These are phyloP conservation scores for Astragalus glycyphyllos DNA, from an alignment of 306 rosid species.

Conservation along the genomic window DNA sequence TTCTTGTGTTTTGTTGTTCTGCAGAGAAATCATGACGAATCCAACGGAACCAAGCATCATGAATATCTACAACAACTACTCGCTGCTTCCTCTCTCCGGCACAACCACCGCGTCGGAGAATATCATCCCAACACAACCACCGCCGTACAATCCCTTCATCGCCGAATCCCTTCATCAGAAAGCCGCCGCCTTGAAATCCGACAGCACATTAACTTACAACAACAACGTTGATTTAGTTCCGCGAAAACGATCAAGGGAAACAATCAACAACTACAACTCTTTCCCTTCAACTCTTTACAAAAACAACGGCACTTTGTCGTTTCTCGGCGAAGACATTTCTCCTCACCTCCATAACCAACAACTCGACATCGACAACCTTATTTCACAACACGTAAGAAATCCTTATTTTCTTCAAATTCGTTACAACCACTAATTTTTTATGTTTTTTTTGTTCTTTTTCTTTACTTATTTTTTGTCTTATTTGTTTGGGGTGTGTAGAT, in stretches of 20 bases:
- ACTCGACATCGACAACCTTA: constrained; percentile 56
- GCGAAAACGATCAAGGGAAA: constrained; percentile 72
- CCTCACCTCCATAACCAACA: constrained; percentile 67
- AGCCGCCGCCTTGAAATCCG: constrained; percentile 56
- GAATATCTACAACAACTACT: constrained; percentile 50
- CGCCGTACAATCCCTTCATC: constrained; percentile 44
- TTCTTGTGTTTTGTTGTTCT: not conserved
- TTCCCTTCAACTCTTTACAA: constrained; percentile 43
- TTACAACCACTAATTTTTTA: not conserved
- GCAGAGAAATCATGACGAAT: constrained; percentile 65
- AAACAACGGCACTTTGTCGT: constrained; percentile 52
- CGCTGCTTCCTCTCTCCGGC: constrained; percentile 57
- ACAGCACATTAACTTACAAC: constrained; percentile 49
- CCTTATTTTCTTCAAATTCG: not conserved
- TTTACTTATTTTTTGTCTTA: not conserved
- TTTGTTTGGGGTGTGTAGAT: constrained; percentile 45
- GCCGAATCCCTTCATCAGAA: constrained; percentile 40
- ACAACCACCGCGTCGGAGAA: constrained; percentile 60
- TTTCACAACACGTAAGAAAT: constrained; percentile 56
- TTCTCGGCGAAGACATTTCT: constrained; percentile 74
- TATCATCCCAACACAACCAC: constrained; percentile 36
- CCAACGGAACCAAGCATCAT: constrained; percentile 50
- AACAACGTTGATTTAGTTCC: constrained; percentile 39
- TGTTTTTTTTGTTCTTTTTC: not conserved
- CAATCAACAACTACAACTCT: constrained; percentile 29